Evolutionary conservation across 257 asterid species (phyloP), one percentile per base, ranked within the genome.

Genomic region (Nicotiana otophora): DNA sequence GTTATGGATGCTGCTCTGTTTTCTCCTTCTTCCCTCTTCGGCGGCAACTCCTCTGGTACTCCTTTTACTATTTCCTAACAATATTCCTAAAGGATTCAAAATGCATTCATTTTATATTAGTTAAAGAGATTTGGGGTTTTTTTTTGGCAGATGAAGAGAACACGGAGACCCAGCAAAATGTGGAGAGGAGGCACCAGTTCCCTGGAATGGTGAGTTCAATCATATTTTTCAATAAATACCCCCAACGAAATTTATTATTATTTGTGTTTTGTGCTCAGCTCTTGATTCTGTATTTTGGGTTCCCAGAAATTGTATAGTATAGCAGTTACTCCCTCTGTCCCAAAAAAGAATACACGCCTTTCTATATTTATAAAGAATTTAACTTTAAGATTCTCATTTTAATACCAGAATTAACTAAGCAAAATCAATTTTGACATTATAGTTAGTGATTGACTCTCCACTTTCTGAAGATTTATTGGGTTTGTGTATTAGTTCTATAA

Each of bases 1-100:
- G 68, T 54, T 84, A 95, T 95, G 99, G 99, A 95, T 86, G 91
- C 90, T 60, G 99, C 99, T 66, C 91, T 95, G 23, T 95, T 95
- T 89, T 94, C 98, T 26, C 96, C 97, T 15, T 92, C 98, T 63
- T 90, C 99, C 15, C 95, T 95, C 28, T 95, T 95, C 84, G 94
- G 90, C 86, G 96, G 84, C 87, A 83, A 80, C 81, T 89, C 95
- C 65, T 81, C 91, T 54, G 98, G 95, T 90, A 63, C 42, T 60
- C 30, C 15, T 10, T 60, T 66, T 67, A 20, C 68, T 8, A 8
- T 39, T 34, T 23, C 33, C 58, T 67, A 39, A 23, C 48, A 16
- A 80, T 62, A 16, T 12, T 61, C 53, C 17, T 14, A 39, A 10
- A 19, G 20, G 4, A 12, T 60, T 33, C 39, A 39, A 6, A 7